phyloP scores from a whole-genome alignment of 2,329 filamentous ascomycete species.

The Hymenoscyphus fructigenus region DNA sequence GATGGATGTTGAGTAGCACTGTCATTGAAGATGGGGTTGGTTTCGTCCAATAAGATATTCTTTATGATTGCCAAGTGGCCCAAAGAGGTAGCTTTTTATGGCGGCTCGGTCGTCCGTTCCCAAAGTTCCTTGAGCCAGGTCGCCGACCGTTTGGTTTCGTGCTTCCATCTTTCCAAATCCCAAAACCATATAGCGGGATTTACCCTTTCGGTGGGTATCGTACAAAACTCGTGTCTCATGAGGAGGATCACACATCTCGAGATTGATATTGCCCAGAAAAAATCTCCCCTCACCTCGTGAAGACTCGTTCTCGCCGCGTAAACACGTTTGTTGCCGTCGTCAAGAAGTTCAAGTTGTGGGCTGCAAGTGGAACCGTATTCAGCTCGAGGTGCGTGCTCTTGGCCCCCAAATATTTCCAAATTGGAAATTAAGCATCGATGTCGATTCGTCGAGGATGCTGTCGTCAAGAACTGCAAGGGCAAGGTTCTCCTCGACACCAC shows the following conservation, averaged over 20 bases:
- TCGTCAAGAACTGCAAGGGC: background rate
- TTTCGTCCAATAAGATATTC: background rate
- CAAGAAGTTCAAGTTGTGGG: background rate
- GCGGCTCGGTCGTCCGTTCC: background rate
- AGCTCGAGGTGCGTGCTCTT: background rate
- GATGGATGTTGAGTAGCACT: background rate
- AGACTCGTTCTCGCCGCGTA: background rate
- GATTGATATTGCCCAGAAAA: slow-evolving; percentile 5
- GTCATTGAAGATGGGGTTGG: background rate
- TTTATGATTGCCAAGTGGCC: background rate
- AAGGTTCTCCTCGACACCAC: background rate
- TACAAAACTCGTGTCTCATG: background rate
- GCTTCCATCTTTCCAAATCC: background rate
- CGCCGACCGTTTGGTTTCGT: slow-evolving; percentile 2
- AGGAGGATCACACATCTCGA: background rate
- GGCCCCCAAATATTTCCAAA: background rate
- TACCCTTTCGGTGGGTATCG: background rate
- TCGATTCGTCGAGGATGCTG: background rate
- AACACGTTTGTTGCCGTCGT: background rate
- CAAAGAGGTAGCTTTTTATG: background rate
- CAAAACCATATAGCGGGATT: slow-evolving; percentile 3
- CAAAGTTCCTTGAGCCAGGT: background rate
- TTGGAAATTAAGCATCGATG: background rate
- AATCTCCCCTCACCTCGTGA: background rate
- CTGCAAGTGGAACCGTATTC: background rate